phyloP scores from a whole-genome alignment of 176 grass and related monocot species.

The Carex cristatella region DNA sequence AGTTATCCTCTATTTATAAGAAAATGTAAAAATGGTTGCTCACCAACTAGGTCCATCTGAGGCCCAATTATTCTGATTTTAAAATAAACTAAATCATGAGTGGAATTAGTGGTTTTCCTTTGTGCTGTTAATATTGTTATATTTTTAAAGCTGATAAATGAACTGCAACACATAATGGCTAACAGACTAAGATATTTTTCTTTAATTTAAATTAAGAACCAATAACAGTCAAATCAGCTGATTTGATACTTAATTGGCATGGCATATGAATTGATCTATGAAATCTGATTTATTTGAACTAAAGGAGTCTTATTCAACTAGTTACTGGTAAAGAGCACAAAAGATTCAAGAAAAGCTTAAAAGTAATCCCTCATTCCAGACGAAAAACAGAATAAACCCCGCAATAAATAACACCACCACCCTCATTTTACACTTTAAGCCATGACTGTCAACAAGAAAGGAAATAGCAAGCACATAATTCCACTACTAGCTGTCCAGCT shows the following conservation, averaged over 20 bases:
- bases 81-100: neutral
- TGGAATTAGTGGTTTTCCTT: neutral
- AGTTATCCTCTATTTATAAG: too few species aligned
- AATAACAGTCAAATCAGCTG: neutral
- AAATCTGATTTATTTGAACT: neutral
- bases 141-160: neutral
- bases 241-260: neutral
- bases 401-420: neutral
- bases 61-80: neutral
- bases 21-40: too few species aligned
- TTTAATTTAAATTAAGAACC: neutral
- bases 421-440: neutral
- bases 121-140: neutral
- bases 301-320: neutral
- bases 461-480: slow-evolving; percentile 9
- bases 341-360: neutral
- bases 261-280: neutral
- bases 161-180: too few species aligned
- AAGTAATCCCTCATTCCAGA: slow-evolving; percentile 1
- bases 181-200: too few species aligned
- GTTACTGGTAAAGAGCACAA: neutral
- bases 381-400: neutral
- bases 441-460: slow-evolving; percentile 12
- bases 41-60: neutral
- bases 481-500: slow-evolving; percentile 8